Percentiles rank a stretch among this genome's conserved stretches.
These are phyloP conservation scores for Ogataea pini DNA, from an alignment of 805 yeast genomes.

Conservation along the genomic window DNA sequence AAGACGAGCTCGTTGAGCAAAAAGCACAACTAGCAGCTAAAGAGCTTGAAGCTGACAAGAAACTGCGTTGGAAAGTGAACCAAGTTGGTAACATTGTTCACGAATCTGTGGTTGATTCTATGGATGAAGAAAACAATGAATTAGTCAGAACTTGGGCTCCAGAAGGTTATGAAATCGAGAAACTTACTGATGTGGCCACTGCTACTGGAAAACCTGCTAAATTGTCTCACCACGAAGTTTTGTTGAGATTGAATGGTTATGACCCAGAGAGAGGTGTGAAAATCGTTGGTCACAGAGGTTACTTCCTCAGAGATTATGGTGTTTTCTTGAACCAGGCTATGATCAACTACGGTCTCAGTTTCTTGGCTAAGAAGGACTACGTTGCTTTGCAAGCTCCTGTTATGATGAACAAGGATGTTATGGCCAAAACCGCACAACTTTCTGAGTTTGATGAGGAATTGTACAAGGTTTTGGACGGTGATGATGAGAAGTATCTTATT, in stretches of 20 bases:
- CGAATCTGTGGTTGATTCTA: conserved; percentile 82
- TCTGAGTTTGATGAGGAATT: conserved; percentile 98
- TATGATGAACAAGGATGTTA: conserved; percentile 99
- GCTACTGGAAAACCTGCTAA: conserved; percentile 75
- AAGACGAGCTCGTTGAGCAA: conserved; percentile 69
- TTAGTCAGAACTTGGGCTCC: conserved; percentile 88
- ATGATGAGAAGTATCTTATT: conserved; percentile 94
- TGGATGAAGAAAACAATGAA: conserved; percentile 89
- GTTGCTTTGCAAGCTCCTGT: conserved; percentile 96
- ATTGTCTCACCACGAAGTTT: conserved; percentile 93
- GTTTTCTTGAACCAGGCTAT: conserved; percentile 97
- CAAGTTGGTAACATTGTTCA: conserved; percentile 94
- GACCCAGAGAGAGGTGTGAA: conserved; percentile 99
- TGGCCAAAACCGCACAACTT: conserved; percentile 99
- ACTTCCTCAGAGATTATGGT: conserved; percentile 91
- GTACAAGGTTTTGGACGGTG: conserved; percentile 95
- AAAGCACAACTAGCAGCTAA: conserved; percentile 64
- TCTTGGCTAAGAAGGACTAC: conserved; percentile 73
- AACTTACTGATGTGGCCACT: conserved; percentile 65
- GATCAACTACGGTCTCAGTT: conserved; percentile 91
- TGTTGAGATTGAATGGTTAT: conserved; percentile 93
- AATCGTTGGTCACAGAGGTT: conserved; percentile 98
- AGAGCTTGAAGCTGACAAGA: conserved; percentile 80
- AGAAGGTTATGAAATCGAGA: conserved; percentile 50
- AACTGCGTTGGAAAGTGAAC: conserved; percentile 77